Evolutionary conservation across 2,329 filamentous ascomycete species (phyloP).

Genomic region (Microsporum ferrugineum): DNA sequence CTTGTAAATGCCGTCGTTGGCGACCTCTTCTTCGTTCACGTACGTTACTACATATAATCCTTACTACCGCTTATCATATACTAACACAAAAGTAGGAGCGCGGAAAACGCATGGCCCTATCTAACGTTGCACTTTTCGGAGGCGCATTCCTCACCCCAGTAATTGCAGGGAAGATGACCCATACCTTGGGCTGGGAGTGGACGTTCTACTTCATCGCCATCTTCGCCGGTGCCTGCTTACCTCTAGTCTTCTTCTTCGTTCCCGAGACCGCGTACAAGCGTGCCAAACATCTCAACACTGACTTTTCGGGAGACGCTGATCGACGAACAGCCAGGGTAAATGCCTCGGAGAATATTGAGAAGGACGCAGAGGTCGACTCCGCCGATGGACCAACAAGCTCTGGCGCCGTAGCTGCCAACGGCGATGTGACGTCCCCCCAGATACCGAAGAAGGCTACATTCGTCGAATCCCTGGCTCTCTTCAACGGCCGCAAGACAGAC

Average conservation of each 20-base stretch:
- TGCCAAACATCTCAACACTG: conserved; percentile 56
- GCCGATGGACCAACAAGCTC: neutral
- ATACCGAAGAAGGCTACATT: conserved; percentile 45
- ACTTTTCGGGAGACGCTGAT: conserved; percentile 40
- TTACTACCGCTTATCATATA: no score
- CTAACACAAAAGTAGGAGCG: conserved; percentile 43
- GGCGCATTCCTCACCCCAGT: conserved; percentile 72
- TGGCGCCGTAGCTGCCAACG: neutral
- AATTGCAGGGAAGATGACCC: conserved; percentile 76
- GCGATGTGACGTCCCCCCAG: neutral
- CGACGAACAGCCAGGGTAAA: conserved; percentile 8
- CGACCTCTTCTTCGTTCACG: conserved; percentile 82
- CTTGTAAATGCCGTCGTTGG: conserved; percentile 81
- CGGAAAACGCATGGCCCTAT: conserved; percentile 76
- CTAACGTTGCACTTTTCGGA: conserved; percentile 58
- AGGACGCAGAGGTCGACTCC: conserved; percentile 8
- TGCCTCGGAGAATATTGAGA: neutral
- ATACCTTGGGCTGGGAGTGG: conserved; percentile 69
- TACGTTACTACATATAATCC: conserved; percentile 30
- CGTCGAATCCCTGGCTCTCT: conserved; percentile 51
- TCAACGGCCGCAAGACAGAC: conserved; percentile 72
- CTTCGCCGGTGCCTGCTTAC: conserved; percentile 59
- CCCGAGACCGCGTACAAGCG: conserved; percentile 75
- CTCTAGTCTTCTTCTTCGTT: conserved; percentile 63
- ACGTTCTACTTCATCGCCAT: conserved; percentile 82